These are phyloP conservation scores for Talaromyces sp. DNA, from an alignment of 2,329 filamentous ascomycete genomes.

Conservation along the genomic window DNA sequence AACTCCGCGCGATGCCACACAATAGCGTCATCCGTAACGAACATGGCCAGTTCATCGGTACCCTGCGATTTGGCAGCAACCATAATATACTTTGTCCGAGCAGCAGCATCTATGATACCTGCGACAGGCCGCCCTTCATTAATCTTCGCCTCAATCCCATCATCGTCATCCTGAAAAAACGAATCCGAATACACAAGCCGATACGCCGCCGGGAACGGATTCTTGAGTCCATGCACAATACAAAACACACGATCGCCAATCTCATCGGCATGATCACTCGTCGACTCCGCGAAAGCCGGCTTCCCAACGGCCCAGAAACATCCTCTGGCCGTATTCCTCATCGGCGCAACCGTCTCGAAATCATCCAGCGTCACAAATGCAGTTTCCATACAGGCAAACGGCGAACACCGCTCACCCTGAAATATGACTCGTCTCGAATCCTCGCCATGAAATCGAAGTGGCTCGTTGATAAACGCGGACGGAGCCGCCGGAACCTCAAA, in stretches of 20 bases:
- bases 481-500: conserved; percentile 64
- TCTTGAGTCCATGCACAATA: conserved; percentile 70
- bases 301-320: conserved; percentile 87
- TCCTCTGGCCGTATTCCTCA: conserved; percentile 67
- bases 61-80: conserved; percentile 74
- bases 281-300: conserved; percentile 56
- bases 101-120: conserved; percentile 76
- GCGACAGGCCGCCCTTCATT: conserved; percentile 69
- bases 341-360: conserved; percentile 65
- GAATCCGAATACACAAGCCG: conserved; percentile 77
- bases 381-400: conserved; percentile 61
- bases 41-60: conserved; percentile 88
- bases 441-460: conserved; percentile 74
- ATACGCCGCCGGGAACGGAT: conserved; percentile 68
- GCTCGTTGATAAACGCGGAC: conserved; percentile 49
- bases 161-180: conserved; percentile 65
- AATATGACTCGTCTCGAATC: conserved; percentile 85
- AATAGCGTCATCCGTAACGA: conserved; percentile 76
- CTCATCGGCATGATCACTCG: conserved; percentile 56
- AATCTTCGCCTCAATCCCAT: conserved; percentile 67
- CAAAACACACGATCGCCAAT: conserved; percentile 75
- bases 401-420: conserved; percentile 67
- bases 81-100: conserved; percentile 82
- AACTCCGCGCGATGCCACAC: conserved; percentile 93
- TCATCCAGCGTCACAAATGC: conserved; percentile 78